Percentiles rank a stretch among this genome's conserved stretches.
These are phyloP conservation scores for Triticum turgidum DNA, from an alignment of 176 grass and related monocot genomes.

Conservation along the genomic window DNA sequence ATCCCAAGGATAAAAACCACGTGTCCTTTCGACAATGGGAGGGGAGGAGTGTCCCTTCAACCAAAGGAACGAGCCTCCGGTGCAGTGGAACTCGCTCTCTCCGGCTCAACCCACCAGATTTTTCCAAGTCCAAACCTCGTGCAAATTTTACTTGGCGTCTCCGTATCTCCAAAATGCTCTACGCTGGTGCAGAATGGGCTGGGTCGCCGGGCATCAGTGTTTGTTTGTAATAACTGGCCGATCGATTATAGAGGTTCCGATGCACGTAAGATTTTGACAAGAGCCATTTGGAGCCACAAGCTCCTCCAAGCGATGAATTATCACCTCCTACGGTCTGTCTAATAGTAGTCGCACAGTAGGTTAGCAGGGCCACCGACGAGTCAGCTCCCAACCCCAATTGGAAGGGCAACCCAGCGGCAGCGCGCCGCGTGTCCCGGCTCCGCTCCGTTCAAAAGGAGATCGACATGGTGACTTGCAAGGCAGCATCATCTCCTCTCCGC, in stretches of 20 bases:
- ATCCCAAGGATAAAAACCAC: neutral
- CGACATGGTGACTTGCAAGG: constrained; percentile 8
- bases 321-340: neutral
- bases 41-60: neutral
- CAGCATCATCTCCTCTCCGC: neutral
- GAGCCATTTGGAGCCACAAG: neutral
- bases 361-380: constrained; percentile 2
- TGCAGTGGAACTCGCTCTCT: no score
- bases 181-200: no score
- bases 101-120: neutral
- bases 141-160: neutral
- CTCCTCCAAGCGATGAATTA: neutral
- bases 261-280: neutral
- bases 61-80: neutral
- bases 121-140: neutral
- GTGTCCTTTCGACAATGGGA: neutral
- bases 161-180: no score
- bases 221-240: neutral
- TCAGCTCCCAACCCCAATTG: neutral
- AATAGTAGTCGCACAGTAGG: neutral
- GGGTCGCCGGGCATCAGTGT: no score
- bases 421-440: constrained; percentile 26
- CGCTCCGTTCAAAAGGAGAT: neutral
- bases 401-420: neutral
- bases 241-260: neutral